Evolutionary conservation across 1,284 basidiomycete species (phyloP).

Genomic region (Trametes hirsuta): DNA sequence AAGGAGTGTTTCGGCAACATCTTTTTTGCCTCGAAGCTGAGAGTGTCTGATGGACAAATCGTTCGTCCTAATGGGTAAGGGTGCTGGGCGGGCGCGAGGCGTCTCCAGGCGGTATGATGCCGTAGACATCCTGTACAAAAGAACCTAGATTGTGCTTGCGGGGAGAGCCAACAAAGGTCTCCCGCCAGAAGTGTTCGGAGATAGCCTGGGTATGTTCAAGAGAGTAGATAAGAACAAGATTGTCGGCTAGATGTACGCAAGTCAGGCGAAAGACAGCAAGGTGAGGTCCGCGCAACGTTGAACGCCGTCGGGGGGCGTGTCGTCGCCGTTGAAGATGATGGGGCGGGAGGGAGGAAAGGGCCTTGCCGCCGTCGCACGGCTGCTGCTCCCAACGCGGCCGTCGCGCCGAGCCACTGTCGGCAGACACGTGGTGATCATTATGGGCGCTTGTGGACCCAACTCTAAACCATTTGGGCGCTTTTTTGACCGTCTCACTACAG

Average conservation of each 20-base stretch:
- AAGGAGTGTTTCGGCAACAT: constrained; percentile 57
- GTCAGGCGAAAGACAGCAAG: neutral
- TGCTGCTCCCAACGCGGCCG: constrained; percentile 22
- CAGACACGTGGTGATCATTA: constrained; percentile 19
- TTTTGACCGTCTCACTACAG: neutral
- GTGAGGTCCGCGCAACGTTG: constrained; percentile 1
- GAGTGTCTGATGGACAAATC: constrained; percentile 49
- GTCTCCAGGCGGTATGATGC: constrained; percentile 67
- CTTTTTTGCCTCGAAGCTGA: constrained; percentile 44
- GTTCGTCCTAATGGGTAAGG: constrained; percentile 61
- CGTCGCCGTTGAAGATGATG: constrained; percentile 12
- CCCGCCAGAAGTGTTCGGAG: constrained; percentile 17
- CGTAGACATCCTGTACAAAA: constrained; percentile 49
- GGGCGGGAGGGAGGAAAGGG: constrained; percentile 6
- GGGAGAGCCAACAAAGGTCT: constrained; percentile 19
- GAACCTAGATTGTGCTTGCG: constrained; percentile 6
- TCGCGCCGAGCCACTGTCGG: constrained; percentile 21
- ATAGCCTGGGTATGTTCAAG: constrained; percentile 19
- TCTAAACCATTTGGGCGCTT: neutral
- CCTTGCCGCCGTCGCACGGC: constrained; percentile 9
- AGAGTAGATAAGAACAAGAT: constrained; percentile 22
- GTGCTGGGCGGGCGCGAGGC: constrained; percentile 63
- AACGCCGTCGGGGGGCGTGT: constrained; percentile 11
- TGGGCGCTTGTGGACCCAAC: constrained; percentile 15
- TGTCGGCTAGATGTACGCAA: constrained; percentile 16